phyloP scores from a whole-genome alignment of 441 rosid species.

The Arabidopsis lyrata region DNA sequence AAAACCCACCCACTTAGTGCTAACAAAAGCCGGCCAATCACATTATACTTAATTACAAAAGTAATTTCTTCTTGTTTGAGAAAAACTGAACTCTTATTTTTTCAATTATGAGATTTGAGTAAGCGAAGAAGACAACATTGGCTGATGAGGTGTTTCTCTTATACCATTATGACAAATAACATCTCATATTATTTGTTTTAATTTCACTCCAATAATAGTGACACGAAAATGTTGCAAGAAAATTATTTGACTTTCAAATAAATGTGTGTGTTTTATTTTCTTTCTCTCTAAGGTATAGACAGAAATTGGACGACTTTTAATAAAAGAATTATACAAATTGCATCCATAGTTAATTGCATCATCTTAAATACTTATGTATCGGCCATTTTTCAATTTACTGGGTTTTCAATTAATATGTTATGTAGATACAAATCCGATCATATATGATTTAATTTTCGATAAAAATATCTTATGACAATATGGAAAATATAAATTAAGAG shows the following conservation, averaged over 20 bases:
- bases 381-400: not conserved
- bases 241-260: not conserved
- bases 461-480: not conserved
- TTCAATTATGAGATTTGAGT: constrained; percentile 8
- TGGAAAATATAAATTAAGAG: constrained; percentile 1
- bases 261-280: too few relatives aligned
- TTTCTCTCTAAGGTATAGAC: not conserved
- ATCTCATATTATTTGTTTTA: not conserved
- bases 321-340: not conserved
- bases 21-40: constrained; percentile 2
- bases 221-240: not conserved
- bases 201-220: not conserved
- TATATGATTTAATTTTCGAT: not conserved
- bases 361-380: not conserved
- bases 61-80: not conserved
- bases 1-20: constrained; percentile 18
- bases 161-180: too few relatives aligned
- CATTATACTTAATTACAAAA: not conserved
- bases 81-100: not conserved
- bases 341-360: not conserved
- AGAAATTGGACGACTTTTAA: not conserved
- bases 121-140: constrained; percentile 6
- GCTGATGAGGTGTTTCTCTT: constrained; percentile 13
- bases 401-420: not conserved
- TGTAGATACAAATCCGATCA: not conserved